Conservation (phyloP, 345 rosid species). For the Populus pruinosa region DNA sequence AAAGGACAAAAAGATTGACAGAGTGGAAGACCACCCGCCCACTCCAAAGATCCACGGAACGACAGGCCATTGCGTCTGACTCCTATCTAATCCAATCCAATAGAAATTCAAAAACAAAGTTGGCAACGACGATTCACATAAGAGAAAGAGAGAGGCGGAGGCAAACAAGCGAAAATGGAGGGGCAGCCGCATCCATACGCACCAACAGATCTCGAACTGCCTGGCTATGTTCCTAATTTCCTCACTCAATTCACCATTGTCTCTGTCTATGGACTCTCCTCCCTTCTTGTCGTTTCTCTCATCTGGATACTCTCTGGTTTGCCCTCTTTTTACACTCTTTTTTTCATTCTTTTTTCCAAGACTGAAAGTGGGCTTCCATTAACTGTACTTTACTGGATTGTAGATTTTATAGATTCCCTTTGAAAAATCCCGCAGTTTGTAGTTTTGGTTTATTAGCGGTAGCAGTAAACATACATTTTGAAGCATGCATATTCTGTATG, state of each 20-base stretch:
- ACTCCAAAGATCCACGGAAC: not conserved
- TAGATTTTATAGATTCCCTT: not conserved
- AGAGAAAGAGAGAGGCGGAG: not conserved
- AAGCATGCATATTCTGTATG: not conserved
- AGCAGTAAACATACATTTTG: not conserved
- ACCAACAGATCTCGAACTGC: slow-evolving; percentile 71
- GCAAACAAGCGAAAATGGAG: not conserved
- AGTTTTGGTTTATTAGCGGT: not conserved
- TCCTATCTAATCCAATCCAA: not conserved
- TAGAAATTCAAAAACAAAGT: not conserved
- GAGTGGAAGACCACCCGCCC: not conserved
- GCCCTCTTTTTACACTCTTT: not conserved
- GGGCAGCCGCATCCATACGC: slow-evolving; percentile 60
- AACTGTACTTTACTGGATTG: not conserved
- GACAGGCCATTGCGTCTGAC: not conserved
- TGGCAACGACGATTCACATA: not conserved
- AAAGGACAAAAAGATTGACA: not conserved
- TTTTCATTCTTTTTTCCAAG: not conserved
- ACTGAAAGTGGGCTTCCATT: not conserved
- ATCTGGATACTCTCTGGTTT: slow-evolving; percentile 76
- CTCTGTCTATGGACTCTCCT: slow-evolving; percentile 40
- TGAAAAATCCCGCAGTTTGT: not conserved
- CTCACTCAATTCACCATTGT: slow-evolving; percentile 64
- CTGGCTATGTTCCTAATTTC: slow-evolving; percentile 52
- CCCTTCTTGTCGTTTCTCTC: slow-evolving; percentile 53